Conservation (phyloP, 257 asterid genomes). For the Eustoma russellianum region DNA sequence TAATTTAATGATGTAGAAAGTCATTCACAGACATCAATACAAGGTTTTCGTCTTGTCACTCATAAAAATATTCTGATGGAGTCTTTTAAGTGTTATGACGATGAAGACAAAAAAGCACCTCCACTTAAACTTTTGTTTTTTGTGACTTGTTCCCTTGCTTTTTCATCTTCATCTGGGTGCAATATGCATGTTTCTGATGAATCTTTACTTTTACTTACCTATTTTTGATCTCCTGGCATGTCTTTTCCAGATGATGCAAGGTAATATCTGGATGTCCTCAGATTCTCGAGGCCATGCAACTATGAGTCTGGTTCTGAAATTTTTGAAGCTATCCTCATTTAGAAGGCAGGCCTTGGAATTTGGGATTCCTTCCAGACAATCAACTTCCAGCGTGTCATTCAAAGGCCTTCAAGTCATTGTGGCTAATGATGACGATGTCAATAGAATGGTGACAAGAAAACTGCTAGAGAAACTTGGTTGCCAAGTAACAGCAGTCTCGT, state of each 20-base stretch:
- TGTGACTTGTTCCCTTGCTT: no score
- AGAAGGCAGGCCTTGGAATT: slow-evolving; percentile 25
- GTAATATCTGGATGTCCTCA: slow-evolving; percentile 37
- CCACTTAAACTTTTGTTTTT: no score
- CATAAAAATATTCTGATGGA: no score
- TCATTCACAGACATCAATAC: no score
- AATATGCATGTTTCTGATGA: no score
- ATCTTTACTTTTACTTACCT: background rate
- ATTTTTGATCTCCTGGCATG: background rate
- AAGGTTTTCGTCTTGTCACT: no score
- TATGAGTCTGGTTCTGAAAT: slow-evolving; percentile 30
- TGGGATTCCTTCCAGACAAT: slow-evolving; percentile 11
- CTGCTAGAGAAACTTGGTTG: slow-evolving; percentile 39
- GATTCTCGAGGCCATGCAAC: slow-evolving; percentile 26
- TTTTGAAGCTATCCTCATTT: slow-evolving; percentile 29
- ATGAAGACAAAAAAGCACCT: no score
- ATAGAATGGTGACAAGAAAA: slow-evolving; percentile 33
- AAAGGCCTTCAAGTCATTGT: slow-evolving; percentile 27
- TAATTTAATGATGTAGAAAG: no score
- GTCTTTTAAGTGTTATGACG: no score
- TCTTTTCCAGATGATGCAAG: slow-evolving; percentile 41
- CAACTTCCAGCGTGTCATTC: slow-evolving; percentile 18
- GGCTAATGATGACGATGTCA: slow-evolving; percentile 29
- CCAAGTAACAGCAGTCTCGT: slow-evolving; percentile 33
- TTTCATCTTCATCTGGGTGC: no score